Percentiles rank a stretch among this genome's conserved stretches.
These are phyloP conservation scores for Phytophthora constricta DNA, from an alignment of 352 stramenopile genomes.

Conservation along the genomic window DNA sequence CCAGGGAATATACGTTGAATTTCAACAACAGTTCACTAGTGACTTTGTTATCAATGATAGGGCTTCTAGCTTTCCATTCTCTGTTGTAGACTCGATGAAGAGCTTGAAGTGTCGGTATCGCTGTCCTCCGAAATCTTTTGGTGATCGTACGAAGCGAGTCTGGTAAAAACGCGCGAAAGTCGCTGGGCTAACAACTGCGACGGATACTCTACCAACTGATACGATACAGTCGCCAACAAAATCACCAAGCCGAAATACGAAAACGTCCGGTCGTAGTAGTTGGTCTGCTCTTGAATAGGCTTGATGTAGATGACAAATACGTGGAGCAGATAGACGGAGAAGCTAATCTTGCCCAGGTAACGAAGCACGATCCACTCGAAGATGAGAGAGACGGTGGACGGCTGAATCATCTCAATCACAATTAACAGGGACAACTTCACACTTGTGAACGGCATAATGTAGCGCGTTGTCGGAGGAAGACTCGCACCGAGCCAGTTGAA, in stretches of 20 bases:
- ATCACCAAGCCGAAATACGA: conserved; percentile 33
- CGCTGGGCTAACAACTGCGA: background rate
- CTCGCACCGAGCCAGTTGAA: conserved; percentile 25
- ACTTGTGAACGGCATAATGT: no score
- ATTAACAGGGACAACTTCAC: conserved; percentile 35
- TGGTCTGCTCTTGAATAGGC: background rate
- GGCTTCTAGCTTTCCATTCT: no score
- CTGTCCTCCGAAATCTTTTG: no score
- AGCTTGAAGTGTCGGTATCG: no score
- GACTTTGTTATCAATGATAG: no score
- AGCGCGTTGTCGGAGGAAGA: background rate
- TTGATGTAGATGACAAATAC: conserved; percentile 39
- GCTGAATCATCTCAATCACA: conserved; percentile 43
- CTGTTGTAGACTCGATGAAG: no score
- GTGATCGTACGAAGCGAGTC: background rate
- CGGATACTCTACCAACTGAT: background rate
- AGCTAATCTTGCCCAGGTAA: conserved; percentile 52
- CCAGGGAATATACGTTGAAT: no score
- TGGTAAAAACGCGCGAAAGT: background rate
- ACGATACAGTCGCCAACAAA: conserved; percentile 30
- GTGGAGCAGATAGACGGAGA: conserved; percentile 53
- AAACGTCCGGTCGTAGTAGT: conserved; percentile 33
- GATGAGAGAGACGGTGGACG: conserved; percentile 20
- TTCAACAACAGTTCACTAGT: no score
- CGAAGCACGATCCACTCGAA: conserved; percentile 25